Evolutionary conservation across 176 grass and related monocot species (phyloP), one percentile per base, ranked within the genome.

Genomic region (Tillandsia fasciculata): DNA sequence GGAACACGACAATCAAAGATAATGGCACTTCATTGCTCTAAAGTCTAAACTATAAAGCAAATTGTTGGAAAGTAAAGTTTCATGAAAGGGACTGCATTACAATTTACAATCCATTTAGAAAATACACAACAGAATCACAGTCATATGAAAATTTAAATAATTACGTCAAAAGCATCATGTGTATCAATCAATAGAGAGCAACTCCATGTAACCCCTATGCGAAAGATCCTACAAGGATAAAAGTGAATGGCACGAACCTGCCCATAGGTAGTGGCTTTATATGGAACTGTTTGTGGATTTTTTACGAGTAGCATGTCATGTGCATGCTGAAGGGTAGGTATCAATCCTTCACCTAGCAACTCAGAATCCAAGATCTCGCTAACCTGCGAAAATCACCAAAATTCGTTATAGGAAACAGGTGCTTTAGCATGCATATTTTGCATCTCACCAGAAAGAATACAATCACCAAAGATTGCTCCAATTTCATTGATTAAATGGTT

Each of bases 311-410:
- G 70, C 81, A 74, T 80, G 70, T 96, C 89, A 77, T 96, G 89
- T n/a, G 93, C 86, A 9, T 92, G 93, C 48, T 96, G 93, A 18
- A 96, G 73, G 74, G 86, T 92, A 61, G 92, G 93, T 79, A 96
- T 92, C 50, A 96, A 73, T 67, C 93, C 93, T 82, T 96, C 93
- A n/a, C 93, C 93, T 49, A 96, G 80, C 67, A 96, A 86, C 79
- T 92, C 89, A 22, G 93, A 96, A 72, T 92, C 88, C 65, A 96
- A 71, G 79, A 96, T 96, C 79, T 96, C 93, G 85, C 83, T 96
- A 8, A 96, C 81, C 93, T 96, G 76, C 59, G 84, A 48, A 69
- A 69, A 56, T 73, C 53, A 74, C 12, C 12, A 47, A 69, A 74
- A 51, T 63, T 61, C 48, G 3, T 69, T 67, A 27, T 65, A 52